Evolutionary conservation across 2,329 filamentous ascomycete genomes (phyloP).

Genomic region (Trichoderma oligosporum): DNA sequence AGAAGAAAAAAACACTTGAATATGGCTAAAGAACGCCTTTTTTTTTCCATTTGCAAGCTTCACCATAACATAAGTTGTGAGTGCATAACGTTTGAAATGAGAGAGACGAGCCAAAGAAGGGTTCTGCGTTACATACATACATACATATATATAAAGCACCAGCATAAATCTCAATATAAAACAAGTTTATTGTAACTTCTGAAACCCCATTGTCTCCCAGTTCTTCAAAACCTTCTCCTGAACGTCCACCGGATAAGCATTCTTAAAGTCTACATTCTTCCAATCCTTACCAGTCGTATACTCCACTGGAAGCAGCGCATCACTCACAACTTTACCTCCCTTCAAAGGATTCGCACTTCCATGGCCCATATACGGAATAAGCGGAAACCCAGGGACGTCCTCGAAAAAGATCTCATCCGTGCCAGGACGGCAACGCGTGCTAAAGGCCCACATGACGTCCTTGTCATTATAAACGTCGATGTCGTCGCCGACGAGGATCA

Average conservation of each 20-base stretch:
- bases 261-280: constrained; percentile 32
- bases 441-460: constrained; percentile 48
- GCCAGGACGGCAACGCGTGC: constrained; percentile 44
- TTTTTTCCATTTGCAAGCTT: no score
- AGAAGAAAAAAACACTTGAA: no score
- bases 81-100: no score
- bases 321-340: constrained; percentile 46
- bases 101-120: no score
- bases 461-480: constrained; percentile 45
- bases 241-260: constrained; percentile 38
- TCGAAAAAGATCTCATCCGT: constrained; percentile 44
- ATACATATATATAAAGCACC: no score
- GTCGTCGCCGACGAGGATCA: constrained; percentile 47
- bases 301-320: constrained; percentile 41
- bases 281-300: constrained; percentile 37
- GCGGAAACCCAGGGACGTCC: constrained; percentile 41
- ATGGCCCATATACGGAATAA: constrained; percentile 47
- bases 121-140: no score
- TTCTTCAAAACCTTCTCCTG: constrained; percentile 34
- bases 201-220: constrained; percentile 20
- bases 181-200: not conserved
- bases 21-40: no score
- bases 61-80: no score
- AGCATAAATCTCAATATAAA: not conserved
- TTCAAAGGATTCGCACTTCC: constrained; percentile 30